Evolutionary conservation across 805 yeast species (phyloP).

Genomic region (Candida germanica): DNA sequence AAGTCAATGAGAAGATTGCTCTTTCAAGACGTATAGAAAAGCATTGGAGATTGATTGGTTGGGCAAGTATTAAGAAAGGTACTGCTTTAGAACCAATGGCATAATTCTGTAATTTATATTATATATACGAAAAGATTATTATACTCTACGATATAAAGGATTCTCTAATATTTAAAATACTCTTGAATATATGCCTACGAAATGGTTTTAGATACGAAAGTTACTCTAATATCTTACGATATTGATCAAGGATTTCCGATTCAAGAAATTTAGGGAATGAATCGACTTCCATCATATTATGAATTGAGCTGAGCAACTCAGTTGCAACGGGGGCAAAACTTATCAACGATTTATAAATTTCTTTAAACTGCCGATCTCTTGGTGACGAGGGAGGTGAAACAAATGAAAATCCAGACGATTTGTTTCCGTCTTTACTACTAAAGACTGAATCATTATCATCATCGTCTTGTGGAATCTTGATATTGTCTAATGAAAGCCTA

Average conservation of each 20-base stretch:
- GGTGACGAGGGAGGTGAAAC: constrained; percentile 12
- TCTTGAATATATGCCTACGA: too few relatives aligned
- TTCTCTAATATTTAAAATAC: too few relatives aligned
- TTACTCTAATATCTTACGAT: constrained; percentile 2
- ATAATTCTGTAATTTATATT: constrained; percentile 24
- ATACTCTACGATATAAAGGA: too few relatives aligned
- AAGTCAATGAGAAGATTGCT: constrained; percentile 96
- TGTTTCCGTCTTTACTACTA: neutral
- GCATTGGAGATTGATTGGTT: constrained; percentile 99
- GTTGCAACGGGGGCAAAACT: constrained; percentile 37
- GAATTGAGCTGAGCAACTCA: constrained; percentile 48
- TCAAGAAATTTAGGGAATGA: constrained; percentile 66
- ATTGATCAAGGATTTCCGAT: constrained; percentile 8
- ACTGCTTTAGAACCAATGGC: constrained; percentile 78
- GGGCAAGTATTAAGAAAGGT: constrained; percentile 98
- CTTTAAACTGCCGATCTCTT: constrained; percentile 7
- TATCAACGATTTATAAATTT: constrained; percentile 11
- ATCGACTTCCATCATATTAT: constrained; percentile 64
- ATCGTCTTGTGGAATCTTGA: neutral
- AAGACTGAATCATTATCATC: constrained; percentile 8
- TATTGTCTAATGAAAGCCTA: too few relatives aligned
- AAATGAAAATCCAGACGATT: neutral
- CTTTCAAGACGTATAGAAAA: constrained; percentile 98
- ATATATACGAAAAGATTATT: too few relatives aligned
- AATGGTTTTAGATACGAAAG: too few relatives aligned